Evolutionary conservation across 306 rosid species (phyloP), one percentile per base, ranked within the genome.

Genomic region (Boehmeria nivea): DNA sequence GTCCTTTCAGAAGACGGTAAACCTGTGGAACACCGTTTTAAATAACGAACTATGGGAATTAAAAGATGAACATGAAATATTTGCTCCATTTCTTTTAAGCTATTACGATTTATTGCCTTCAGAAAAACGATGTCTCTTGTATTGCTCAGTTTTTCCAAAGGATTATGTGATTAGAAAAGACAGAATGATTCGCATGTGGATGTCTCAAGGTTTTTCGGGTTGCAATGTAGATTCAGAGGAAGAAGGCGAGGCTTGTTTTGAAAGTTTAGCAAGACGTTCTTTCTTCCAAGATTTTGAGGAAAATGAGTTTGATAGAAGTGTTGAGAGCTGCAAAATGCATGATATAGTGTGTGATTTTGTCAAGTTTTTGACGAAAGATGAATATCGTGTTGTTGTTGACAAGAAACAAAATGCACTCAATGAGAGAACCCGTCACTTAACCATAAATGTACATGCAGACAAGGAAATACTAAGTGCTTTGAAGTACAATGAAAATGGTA

Each of bases 261-360:
- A 62, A 20, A 39, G 4, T 42, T 51, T 62, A 31, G 57, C 59
- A 5, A 48, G 19, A 26, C 31, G 54, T 2, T 48, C 54, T 11
- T 48, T 48, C 31, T 48, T 20, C 17, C 54, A 62, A 24, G 59
- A 62, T 51, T 62, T 62, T 18, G 28, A 38, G 13, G 31, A 48
- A 14, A 43, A 31, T 15, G 12, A 31, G 8, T 6, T 46, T 46
- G 55, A 45, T 1, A 37, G 23, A 6, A 36, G 18, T 15, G 3
- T 13, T 7, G 6, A 45, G n/a, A n/a, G n/a, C 3, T 63, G 59
- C 49, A 63, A 63, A 25, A 51, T 63, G 67, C 67, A 63, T 51
- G 59, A 63, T 12, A 51, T 51, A 63, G 40, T 51, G 38, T 43
- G 46, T n/a, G 59, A 63, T 17, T 63, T 51, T 26, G 59, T 47